Conservation (phyloP, 495 filamentous ascomycete genomes). For the Tuber umbilicatum region DNA sequence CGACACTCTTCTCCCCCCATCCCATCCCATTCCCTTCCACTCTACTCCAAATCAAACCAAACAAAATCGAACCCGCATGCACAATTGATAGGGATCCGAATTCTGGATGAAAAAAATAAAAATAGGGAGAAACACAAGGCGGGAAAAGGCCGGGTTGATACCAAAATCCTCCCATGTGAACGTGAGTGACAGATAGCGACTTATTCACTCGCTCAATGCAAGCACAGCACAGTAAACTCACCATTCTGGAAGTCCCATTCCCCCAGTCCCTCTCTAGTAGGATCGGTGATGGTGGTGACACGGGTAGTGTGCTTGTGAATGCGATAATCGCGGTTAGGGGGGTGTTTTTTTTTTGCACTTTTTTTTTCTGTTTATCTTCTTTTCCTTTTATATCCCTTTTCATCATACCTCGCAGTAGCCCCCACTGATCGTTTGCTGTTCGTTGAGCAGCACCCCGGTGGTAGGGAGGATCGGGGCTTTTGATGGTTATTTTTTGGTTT, state of each 20-base stretch:
- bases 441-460: background rate
- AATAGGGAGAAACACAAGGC: background rate
- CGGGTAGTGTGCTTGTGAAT: background rate
- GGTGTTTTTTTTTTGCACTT: background rate
- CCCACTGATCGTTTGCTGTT: constrained; percentile 1
- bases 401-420: background rate
- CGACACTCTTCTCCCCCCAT: background rate
- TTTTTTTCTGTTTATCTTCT: background rate
- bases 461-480: background rate
- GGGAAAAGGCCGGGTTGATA: background rate
- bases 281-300: background rate
- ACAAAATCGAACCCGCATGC: background rate
- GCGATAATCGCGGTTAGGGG: background rate
- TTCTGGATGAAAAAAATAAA: background rate
- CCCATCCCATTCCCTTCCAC: background rate
- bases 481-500: background rate
- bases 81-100: background rate
- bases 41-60: background rate
- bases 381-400: background rate
- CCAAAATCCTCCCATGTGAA: constrained; percentile 1
- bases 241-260: background rate
- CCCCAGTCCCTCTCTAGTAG: background rate
- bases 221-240: background rate
- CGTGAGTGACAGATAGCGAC: background rate
- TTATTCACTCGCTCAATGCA: background rate